A percentile compares a stretch with the other conserved stretches of the same genome.
Evolutionary conservation across 2,329 filamentous ascomycete species (phyloP).

Genomic region (Pezicula neosporulosa): DNA sequence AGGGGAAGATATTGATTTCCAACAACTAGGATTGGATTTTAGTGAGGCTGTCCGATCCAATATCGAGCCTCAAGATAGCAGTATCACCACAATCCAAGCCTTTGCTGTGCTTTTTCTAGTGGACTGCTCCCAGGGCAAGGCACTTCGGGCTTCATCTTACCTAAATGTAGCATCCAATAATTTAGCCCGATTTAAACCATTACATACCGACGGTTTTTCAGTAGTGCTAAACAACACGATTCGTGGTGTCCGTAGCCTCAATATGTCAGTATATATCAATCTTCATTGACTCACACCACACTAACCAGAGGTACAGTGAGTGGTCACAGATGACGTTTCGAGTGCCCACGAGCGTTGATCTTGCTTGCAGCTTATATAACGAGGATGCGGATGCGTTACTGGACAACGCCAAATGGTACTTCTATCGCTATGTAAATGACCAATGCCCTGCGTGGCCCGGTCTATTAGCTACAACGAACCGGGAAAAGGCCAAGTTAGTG

Average conservation of each 20-base stretch:
- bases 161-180: slow-evolving; percentile 21
- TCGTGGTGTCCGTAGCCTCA: slow-evolving; percentile 28
- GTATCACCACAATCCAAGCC: slow-evolving; percentile 25
- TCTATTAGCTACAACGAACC: slow-evolving; percentile 24
- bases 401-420: slow-evolving; percentile 22
- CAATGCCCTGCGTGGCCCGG: slow-evolving; percentile 16
- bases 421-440: slow-evolving; percentile 19
- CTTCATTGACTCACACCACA: neutral
- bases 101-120: slow-evolving; percentile 29
- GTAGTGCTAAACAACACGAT: slow-evolving; percentile 26
- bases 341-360: slow-evolving; percentile 10
- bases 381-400: slow-evolving; percentile 11
- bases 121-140: slow-evolving; percentile 21
- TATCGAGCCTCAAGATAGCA: slow-evolving; percentile 19
- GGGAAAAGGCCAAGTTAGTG: slow-evolving; percentile 26
- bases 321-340: slow-evolving; percentile 30
- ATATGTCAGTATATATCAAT: slow-evolving; percentile 23
- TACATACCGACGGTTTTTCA: slow-evolving; percentile 15
- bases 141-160: slow-evolving; percentile 24
- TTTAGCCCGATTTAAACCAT: slow-evolving; percentile 12
- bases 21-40: slow-evolving; percentile 22
- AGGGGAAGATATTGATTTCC: slow-evolving; percentile 20
- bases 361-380: slow-evolving; percentile 5
- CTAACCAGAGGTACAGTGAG: slow-evolving; percentile 25
- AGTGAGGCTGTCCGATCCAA: slow-evolving; percentile 17